Evolutionary conservation across 2,329 filamentous ascomycete species (phyloP).

Genomic region (Ustulina deusta): DNA sequence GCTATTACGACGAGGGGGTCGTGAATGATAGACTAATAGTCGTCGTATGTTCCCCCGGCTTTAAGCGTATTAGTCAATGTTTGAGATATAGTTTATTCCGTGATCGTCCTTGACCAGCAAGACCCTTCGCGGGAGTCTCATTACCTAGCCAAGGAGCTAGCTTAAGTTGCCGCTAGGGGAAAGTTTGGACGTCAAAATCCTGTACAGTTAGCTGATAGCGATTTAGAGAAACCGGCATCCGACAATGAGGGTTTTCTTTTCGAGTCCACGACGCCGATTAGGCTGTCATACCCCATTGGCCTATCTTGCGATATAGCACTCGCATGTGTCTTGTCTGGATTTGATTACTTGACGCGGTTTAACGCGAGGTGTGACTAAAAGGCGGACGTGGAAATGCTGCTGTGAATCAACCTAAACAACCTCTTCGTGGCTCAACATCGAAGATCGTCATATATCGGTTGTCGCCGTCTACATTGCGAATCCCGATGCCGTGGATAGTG

Average conservation of each 20-base stretch:
- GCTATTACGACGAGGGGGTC: not conserved
- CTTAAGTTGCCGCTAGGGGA: not conserved
- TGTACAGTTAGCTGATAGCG: not conserved
- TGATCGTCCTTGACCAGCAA: not conserved
- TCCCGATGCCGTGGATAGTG: constrained; percentile 14
- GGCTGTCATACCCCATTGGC: constrained; percentile 22
- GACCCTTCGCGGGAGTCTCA: not conserved
- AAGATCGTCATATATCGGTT: constrained; percentile 1
- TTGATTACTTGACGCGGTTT: constrained; percentile 7
- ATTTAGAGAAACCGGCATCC: not conserved
- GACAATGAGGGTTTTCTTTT: not conserved
- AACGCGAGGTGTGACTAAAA: not conserved
- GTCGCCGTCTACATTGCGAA: not conserved
- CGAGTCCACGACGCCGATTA: constrained; percentile 8
- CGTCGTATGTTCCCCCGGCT: not conserved
- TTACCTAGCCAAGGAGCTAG: not conserved
- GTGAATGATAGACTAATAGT: not conserved
- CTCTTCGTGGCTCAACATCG: not conserved
- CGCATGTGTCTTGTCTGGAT: constrained; percentile 21
- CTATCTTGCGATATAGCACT: constrained; percentile 3
- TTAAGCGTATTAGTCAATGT: not conserved
- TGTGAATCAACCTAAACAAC: not conserved
- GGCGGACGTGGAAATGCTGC: not conserved
- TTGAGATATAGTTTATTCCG: constrained; percentile 18
- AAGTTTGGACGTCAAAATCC: not conserved